phyloP scores from a whole-genome alignment of 306 rosid genomes.

The Rosa lucieae region DNA sequence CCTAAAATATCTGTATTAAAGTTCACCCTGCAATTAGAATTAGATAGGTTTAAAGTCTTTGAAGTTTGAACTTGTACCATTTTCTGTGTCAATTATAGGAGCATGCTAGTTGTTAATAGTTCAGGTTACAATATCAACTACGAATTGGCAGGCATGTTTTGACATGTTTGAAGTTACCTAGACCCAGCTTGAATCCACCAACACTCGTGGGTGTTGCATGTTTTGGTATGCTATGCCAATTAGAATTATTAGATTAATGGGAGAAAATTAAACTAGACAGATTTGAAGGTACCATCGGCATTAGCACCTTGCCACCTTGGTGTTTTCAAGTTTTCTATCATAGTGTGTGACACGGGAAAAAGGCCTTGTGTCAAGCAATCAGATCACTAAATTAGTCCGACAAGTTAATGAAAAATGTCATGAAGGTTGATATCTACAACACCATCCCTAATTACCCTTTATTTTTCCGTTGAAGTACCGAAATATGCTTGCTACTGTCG shows the following conservation, averaged over 20 bases:
- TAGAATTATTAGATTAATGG: background rate
- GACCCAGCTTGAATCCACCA: constrained; percentile 7
- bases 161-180: background rate
- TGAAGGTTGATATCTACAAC: too few species aligned
- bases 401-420: too few species aligned
- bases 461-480: too few species aligned
- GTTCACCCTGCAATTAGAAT: background rate
- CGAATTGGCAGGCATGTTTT: background rate
- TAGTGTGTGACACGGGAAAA: too few species aligned
- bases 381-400: too few species aligned
- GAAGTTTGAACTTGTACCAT: constrained; percentile 1
- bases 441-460: too few species aligned
- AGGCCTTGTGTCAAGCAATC: too few species aligned
- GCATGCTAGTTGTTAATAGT: background rate
- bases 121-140: background rate
- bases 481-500: too few species aligned
- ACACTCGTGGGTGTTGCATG: background rate
- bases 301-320: background rate
- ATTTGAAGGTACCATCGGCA: background rate
- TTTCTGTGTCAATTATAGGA: background rate
- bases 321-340: background rate
- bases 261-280: background rate
- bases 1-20: too few species aligned
- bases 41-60: background rate
- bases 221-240: background rate